phyloP scores from a whole-genome alignment of 139 green algal species.

The Micromonas pusilla region DNA sequence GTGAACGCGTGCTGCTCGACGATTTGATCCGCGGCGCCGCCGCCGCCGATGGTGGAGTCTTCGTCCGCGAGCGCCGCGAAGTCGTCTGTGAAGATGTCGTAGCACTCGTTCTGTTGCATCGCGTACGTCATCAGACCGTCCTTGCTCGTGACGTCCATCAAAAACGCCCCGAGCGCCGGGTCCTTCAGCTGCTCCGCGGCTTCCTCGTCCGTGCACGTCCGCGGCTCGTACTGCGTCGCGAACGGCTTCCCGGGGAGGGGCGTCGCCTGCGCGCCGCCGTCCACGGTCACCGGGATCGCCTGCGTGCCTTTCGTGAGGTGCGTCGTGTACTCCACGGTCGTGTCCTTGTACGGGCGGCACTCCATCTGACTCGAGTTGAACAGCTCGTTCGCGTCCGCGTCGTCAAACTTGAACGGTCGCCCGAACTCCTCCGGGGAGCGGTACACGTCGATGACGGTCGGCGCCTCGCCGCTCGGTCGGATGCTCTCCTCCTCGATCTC shows the following conservation, averaged over 20 bases:
- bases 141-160: too few species aligned
- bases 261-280: constrained; percentile 51
- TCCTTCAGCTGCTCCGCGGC: constrained; percentile 1
- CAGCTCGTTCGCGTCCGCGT: constrained; percentile 67
- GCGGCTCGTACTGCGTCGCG: constrained; percentile 39
- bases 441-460: constrained; percentile 42
- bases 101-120: too few species aligned
- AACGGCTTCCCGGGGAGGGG: constrained; percentile 26
- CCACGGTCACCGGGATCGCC: constrained; percentile 32
- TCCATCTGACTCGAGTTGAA: constrained; percentile 66
- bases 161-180: not conserved
- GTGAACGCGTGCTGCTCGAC: constrained; percentile 59
- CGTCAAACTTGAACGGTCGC: constrained; percentile 42
- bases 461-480: constrained; percentile 25
- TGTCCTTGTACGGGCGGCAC: constrained; percentile 62
- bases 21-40: constrained; percentile 41
- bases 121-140: too few species aligned
- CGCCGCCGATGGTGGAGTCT: constrained; percentile 48
- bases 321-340: too few species aligned
- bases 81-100: too few species aligned
- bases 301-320: constrained; percentile 45
- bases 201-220: not conserved
- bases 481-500: constrained; percentile 53
- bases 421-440: constrained; percentile 50
- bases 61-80: constrained; percentile 63